Percentiles rank a stretch among this genome's conserved stretches.
phyloP scores from a whole-genome alignment of 148 eudicot genomes.

The Cornus florida region DNA sequence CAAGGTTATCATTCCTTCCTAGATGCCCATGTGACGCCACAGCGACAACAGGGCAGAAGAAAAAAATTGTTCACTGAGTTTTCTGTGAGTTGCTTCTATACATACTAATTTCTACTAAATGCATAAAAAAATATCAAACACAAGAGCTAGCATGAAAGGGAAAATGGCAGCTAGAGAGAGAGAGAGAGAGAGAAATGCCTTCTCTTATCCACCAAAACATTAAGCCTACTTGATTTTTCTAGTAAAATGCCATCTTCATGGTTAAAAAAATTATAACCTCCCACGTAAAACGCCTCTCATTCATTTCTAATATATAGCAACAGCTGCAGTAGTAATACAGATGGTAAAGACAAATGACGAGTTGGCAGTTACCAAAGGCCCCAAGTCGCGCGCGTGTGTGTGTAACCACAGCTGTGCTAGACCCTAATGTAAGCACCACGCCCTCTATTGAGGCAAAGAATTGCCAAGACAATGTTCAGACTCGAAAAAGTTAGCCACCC shows the following conservation, averaged over 20 bases:
- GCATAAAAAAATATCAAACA: neutral
- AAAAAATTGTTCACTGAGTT: neutral
- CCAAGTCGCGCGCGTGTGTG: too few species aligned
- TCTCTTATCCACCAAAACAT: neutral
- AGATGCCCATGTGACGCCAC: slow-evolving; percentile 3
- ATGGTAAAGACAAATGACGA: too few species aligned
- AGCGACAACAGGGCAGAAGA: neutral
- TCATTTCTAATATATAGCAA: too few species aligned
- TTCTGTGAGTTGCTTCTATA: neutral
- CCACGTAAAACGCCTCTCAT: too few species aligned
- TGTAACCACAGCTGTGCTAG: neutral
- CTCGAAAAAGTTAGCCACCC: neutral
- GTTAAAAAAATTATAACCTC: too few species aligned
- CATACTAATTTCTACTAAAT: neutral
- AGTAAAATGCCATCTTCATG: too few species aligned
- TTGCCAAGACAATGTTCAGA: neutral
- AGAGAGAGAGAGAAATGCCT: neutral
- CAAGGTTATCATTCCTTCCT: neutral
- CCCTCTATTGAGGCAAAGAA: neutral
- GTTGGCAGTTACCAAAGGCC: too few species aligned
- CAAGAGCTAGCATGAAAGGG: slow-evolving; percentile 7
- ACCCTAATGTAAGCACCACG: neutral
- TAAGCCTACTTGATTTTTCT: too few species aligned
- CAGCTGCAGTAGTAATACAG: too few species aligned
- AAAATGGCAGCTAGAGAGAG: neutral